These are phyloP conservation scores for Leucosporidium creatinivorum DNA, from an alignment of 768 basidiomycete species.

Conservation along the genomic window DNA sequence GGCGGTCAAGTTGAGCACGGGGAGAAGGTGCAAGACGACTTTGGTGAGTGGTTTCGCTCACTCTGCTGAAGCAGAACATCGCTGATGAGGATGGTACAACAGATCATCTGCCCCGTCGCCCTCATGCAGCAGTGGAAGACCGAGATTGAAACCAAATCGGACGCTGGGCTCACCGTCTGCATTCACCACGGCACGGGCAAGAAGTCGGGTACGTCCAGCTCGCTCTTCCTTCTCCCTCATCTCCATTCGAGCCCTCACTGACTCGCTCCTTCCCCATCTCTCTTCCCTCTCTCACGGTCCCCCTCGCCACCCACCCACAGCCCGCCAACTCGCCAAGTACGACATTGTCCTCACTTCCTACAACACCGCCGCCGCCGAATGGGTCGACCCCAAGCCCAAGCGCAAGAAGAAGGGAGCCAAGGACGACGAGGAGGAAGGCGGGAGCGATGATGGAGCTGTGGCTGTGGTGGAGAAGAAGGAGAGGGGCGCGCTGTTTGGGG, in stretches of 20 bases:
- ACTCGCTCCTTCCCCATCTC: too few relatives aligned
- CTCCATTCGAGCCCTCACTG: neutral
- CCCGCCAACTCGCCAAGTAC: constrained; percentile 39
- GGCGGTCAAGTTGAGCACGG: constrained; percentile 54
- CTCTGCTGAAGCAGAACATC: too few relatives aligned
- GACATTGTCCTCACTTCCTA: constrained; percentile 80
- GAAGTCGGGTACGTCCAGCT: constrained; percentile 52
- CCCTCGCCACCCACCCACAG: neutral
- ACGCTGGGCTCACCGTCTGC: constrained; percentile 58
- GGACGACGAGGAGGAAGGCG: constrained; percentile 40
- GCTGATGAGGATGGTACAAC: too few relatives aligned
- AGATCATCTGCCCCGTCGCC: constrained; percentile 79
- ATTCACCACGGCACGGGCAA: constrained; percentile 79
- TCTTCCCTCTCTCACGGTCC: neutral
- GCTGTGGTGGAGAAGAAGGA: constrained; percentile 52
- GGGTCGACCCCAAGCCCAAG: constrained; percentile 49
- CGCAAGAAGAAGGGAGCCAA: constrained; percentile 43
- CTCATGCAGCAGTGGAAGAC: constrained; percentile 85
- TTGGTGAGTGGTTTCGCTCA: constrained; percentile 42
- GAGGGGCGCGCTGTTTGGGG: constrained; percentile 56
- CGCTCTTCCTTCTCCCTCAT: neutral
- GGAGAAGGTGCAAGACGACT: constrained; percentile 67
- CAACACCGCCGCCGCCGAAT: constrained; percentile 71
- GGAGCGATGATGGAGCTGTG: constrained; percentile 30
- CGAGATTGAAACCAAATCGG: constrained; percentile 60